Conservation (phyloP, 129 eudicot species). For the Escallonia rubra region DNA sequence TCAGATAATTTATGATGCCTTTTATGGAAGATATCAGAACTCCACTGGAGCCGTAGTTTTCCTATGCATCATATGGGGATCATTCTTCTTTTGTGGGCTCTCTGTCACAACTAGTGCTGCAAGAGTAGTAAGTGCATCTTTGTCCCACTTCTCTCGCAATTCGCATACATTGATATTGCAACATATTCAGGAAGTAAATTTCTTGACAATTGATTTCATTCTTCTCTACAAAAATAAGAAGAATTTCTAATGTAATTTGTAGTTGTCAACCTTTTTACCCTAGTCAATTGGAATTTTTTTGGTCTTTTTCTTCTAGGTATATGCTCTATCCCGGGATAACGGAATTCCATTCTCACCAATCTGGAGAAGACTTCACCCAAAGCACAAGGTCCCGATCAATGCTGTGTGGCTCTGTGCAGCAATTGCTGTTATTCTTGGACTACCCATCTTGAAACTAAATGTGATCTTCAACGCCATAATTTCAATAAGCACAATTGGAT, state of each 20-base stretch:
- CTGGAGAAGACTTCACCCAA: slow-evolving; percentile 35
- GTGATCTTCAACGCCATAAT: slow-evolving; percentile 40
- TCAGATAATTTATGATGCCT: slow-evolving; percentile 34
- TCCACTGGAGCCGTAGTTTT: slow-evolving; percentile 28
- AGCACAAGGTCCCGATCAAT: slow-evolving; percentile 39
- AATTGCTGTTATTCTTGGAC: slow-evolving; percentile 29
- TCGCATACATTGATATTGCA: no score
- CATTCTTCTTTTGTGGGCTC: slow-evolving; percentile 36
- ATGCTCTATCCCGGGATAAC: slow-evolving; percentile 40
- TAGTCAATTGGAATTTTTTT: neutral
- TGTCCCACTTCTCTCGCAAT: no score
- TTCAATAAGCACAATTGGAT: slow-evolving; percentile 38
- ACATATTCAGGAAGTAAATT: no score
- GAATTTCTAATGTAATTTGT: neutral
- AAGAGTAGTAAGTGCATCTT: slow-evolving; percentile 25
- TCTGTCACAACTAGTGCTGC: slow-evolving; percentile 39
- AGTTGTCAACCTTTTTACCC: neutral
- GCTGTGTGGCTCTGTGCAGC: slow-evolving; percentile 43
- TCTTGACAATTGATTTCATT: no score
- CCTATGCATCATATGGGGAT: slow-evolving; percentile 35
- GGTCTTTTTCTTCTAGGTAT: slow-evolving; percentile 25
- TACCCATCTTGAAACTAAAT: slow-evolving; percentile 34
- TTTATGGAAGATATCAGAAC: slow-evolving; percentile 27
- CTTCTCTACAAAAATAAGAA: no score
- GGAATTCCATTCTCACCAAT: slow-evolving; percentile 38